These are phyloP conservation scores for Breynia disticha DNA, from an alignment of 441 rosid species.

Conservation along the genomic window DNA sequence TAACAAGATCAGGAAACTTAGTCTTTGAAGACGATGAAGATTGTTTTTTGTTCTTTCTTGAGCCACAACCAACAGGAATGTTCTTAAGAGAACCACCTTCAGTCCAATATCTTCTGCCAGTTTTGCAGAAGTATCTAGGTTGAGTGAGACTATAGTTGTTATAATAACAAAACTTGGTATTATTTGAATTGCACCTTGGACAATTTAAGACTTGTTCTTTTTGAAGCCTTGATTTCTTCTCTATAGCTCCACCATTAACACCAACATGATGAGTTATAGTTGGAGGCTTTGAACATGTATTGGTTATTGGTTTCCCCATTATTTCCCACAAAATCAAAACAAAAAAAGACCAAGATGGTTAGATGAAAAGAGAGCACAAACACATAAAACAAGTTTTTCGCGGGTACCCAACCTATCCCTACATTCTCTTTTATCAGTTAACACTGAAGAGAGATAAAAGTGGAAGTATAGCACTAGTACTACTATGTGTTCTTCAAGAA, in stretches of 20 bases:
- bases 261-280: slow-evolving; percentile 13
- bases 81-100: slow-evolving; percentile 86
- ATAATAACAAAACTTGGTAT: slow-evolving; percentile 94
- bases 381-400: slow-evolving; percentile 26
- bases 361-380: slow-evolving; percentile 17
- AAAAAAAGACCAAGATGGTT: slow-evolving; percentile 20
- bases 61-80: slow-evolving; percentile 92
- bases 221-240: slow-evolving; percentile 52
- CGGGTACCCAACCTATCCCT: too few relatives aligned
- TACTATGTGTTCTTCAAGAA: slow-evolving; percentile 8
- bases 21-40: slow-evolving; percentile 40
- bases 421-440: slow-evolving; percentile 28
- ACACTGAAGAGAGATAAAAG: slow-evolving; percentile 22
- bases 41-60: slow-evolving; percentile 78
- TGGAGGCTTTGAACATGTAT: slow-evolving; percentile 35
- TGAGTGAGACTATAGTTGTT: slow-evolving; percentile 95
- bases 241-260: slow-evolving; percentile 12
- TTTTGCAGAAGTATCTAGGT: slow-evolving; percentile 90
- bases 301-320: slow-evolving; percentile 68
- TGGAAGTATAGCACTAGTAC: slow-evolving; percentile 5
- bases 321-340: slow-evolving; percentile 41
- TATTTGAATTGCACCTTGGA: slow-evolving; percentile 87
- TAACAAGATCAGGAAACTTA: slow-evolving; percentile 45
- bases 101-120: slow-evolving; percentile 92
- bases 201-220: slow-evolving; percentile 73